Evolutionary conservation across 23 red algal genomes (phyloP).

Genomic region (Gracilariopsis chorda): DNA sequence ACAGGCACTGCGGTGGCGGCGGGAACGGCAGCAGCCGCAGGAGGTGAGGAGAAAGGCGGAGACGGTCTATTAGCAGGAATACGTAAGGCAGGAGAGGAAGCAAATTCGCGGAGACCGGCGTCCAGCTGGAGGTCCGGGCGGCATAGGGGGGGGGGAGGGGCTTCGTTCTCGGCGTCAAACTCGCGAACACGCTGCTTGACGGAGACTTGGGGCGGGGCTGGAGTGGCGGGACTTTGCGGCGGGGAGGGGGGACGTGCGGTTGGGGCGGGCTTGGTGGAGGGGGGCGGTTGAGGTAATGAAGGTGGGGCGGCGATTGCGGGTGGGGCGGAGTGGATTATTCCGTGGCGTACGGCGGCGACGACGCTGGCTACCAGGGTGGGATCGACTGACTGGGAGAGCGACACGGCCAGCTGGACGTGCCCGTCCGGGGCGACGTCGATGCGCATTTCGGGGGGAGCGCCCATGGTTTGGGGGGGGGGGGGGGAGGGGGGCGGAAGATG

Average conservation of each 20-base stretch:
- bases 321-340: constrained; percentile 26
- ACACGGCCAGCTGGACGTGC: constrained; percentile 53
- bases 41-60: neutral
- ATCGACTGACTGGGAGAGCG: constrained; percentile 18
- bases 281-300: neutral
- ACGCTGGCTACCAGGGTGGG: constrained; percentile 43
- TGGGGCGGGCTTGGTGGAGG: neutral
- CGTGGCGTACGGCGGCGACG: constrained; percentile 45
- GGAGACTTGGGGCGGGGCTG: neutral
- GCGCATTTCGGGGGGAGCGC: constrained; percentile 46
- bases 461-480: neutral
- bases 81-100: constrained; percentile 43
- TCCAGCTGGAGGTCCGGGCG: neutral
- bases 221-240: neutral
- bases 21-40: neutral
- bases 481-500: neutral
- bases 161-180: neutral
- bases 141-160: neutral
- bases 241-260: neutral
- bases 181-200: neutral
- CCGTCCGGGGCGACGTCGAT: constrained; percentile 44
- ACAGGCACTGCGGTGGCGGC: too few relatives aligned
- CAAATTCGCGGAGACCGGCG: neutral
- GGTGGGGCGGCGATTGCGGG: too few relatives aligned
- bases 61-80: too few relatives aligned